phyloP scores from a whole-genome alignment of 192 early-diverging fungal genomes.

The Chytriomyces hyalinus region DNA sequence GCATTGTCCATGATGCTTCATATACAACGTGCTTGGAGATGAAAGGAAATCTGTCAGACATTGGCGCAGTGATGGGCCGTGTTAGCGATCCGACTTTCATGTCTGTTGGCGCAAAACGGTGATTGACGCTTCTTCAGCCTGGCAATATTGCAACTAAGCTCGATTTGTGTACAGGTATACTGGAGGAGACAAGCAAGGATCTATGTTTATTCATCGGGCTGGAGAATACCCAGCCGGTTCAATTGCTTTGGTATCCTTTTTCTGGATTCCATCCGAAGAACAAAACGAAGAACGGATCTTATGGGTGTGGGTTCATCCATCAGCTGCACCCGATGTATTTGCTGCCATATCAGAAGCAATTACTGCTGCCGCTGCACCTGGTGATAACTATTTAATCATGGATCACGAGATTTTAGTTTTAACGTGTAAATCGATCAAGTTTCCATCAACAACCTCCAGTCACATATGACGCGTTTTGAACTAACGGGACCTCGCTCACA shows the following conservation, averaged over 20 bases:
- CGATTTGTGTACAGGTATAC: slow-evolving; percentile 55
- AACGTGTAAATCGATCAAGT: slow-evolving; percentile 1
- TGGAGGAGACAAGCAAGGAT: slow-evolving; percentile 65
- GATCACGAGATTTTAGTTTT: background rate
- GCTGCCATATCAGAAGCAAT: slow-evolving; percentile 26
- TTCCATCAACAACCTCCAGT: slow-evolving; percentile 29
- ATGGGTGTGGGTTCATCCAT: slow-evolving; percentile 86
- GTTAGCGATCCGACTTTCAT: slow-evolving; percentile 67
- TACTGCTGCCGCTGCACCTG: background rate
- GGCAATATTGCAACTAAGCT: background rate
- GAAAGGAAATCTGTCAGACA: slow-evolving; percentile 53
- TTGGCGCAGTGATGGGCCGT: slow-evolving; percentile 56
- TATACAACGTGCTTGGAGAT: slow-evolving; percentile 78
- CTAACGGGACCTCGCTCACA: slow-evolving; percentile 86
- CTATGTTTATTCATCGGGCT: slow-evolving; percentile 57
- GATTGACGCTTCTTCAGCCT: background rate
- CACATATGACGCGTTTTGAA: slow-evolving; percentile 75
- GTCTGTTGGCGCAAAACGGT: slow-evolving; percentile 36
- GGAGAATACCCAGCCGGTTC: slow-evolving; percentile 61
- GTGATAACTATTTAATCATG: background rate
- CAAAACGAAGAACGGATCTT: slow-evolving; percentile 45
- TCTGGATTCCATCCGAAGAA: slow-evolving; percentile 72
- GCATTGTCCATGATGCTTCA: slow-evolving; percentile 85
- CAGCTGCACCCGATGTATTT: slow-evolving; percentile 57
- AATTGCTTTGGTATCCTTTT: slow-evolving; percentile 75